phyloP scores from a whole-genome alignment of 495 filamentous ascomycete genomes.

The Penicillium robsamsonii region DNA sequence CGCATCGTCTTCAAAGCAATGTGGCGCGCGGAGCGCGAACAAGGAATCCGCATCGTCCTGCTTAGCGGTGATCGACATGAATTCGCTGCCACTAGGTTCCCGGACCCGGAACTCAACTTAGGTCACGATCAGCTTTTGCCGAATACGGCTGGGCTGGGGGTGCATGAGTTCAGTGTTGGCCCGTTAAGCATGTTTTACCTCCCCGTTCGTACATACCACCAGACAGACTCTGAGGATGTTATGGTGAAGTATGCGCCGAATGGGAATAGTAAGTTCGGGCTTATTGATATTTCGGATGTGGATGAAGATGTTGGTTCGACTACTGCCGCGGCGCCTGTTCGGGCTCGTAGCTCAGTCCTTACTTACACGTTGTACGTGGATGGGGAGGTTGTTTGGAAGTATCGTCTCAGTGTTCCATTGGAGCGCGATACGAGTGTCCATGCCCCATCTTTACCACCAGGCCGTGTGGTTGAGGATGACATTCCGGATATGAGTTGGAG shows the following conservation, averaged over 20 bases:
- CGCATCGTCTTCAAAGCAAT: constrained; percentile 78
- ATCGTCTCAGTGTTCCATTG: constrained; percentile 41
- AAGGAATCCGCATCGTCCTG: constrained; percentile 75
- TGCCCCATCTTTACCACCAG: constrained; percentile 22
- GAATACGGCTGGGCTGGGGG: constrained; percentile 46
- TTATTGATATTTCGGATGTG: constrained; percentile 73
- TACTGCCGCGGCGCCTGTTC: constrained; percentile 25
- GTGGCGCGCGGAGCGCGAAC: constrained; percentile 72
- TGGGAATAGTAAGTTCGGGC: constrained; percentile 89
- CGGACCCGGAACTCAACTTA: constrained; percentile 55
- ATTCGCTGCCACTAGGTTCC: constrained; percentile 88
- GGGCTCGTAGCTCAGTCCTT: constrained; percentile 50
- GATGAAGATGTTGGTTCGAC: constrained; percentile 51
- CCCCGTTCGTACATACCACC: constrained; percentile 76
- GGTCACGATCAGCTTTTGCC: constrained; percentile 22
- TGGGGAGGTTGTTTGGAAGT: constrained; percentile 74
- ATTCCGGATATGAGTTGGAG: constrained; percentile 17
- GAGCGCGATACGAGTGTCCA: background rate
- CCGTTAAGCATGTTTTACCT: constrained; percentile 92
- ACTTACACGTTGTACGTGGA: constrained; percentile 83
- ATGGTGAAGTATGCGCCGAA: constrained; percentile 80
- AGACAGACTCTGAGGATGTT: constrained; percentile 75
- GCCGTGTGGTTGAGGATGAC: constrained; percentile 32
- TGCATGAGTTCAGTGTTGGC: constrained; percentile 85
- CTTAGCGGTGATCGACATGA: constrained; percentile 91